Conservation (phyloP, 768 basidiomycete species). For the Gymnopilus junonius region DNA sequence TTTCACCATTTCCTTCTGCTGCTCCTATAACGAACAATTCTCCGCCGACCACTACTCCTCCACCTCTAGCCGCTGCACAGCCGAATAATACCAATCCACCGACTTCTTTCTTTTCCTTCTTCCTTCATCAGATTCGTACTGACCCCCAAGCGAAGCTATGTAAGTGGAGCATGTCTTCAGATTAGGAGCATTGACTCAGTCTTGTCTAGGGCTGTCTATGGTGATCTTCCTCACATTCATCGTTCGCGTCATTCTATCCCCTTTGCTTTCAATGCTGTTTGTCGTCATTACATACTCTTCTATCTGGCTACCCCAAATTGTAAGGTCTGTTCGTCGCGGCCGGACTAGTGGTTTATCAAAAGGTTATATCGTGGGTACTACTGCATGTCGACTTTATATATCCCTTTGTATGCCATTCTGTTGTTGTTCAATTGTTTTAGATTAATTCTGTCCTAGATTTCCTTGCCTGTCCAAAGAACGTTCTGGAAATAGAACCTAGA, state of each 20-base stretch:
- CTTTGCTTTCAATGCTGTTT: slow-evolving; percentile 66
- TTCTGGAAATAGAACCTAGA: slow-evolving; percentile 78
- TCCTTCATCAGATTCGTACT: slow-evolving; percentile 61
- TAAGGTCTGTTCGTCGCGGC: slow-evolving; percentile 72
- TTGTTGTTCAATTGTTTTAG: background rate
- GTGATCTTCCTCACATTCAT: slow-evolving; percentile 73
- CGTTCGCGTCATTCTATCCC: slow-evolving; percentile 73
- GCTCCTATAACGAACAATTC: slow-evolving; percentile 25
- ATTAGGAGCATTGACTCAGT: slow-evolving; percentile 8
- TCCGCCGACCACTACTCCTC: slow-evolving; percentile 16
- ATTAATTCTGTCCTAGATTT: slow-evolving; percentile 58
- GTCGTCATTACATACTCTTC: slow-evolving; percentile 72
- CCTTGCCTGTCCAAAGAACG: slow-evolving; percentile 82
- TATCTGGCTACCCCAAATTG: slow-evolving; percentile 88
- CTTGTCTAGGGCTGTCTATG: slow-evolving; percentile 60
- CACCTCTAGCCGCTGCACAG: slow-evolving; percentile 20
- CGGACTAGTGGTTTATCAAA: slow-evolving; percentile 68
- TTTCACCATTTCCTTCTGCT: slow-evolving; percentile 16
- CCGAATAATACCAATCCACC: slow-evolving; percentile 29
- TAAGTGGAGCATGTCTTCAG: slow-evolving; percentile 37
- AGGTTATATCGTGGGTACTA: slow-evolving; percentile 81
- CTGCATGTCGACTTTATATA: slow-evolving; percentile 68
- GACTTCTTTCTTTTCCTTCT: slow-evolving; percentile 50
- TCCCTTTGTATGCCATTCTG: slow-evolving; percentile 65
- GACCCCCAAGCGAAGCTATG: slow-evolving; percentile 78